Conservation (phyloP, 2,329 filamentous ascomycete species). For the Colletotrichum graminicola region DNA sequence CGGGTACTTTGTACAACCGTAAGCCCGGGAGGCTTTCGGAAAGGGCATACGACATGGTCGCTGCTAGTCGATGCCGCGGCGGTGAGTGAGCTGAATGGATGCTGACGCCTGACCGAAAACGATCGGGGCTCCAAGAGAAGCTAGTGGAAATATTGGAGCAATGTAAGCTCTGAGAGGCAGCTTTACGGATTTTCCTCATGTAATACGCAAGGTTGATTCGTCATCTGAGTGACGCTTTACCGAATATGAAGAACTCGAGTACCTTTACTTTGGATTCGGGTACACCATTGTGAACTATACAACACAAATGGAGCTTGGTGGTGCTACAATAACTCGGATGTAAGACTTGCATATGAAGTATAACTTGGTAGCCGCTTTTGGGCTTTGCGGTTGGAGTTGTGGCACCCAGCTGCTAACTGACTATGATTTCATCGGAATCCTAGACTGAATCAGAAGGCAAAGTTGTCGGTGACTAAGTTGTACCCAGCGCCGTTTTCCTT, state of each 20-base stretch:
- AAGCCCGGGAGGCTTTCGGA: background rate
- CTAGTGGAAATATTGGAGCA: too few relatives aligned
- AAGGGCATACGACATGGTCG: background rate
- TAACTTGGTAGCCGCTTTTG: background rate
- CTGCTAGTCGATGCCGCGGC: background rate
- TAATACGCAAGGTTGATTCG: background rate
- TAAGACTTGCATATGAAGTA: background rate
- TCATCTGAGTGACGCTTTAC: background rate
- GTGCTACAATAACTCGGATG: background rate
- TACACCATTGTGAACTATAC: background rate
- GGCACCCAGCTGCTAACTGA: background rate
- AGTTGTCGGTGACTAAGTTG: background rate
- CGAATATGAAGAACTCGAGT: background rate
- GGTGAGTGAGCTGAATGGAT: background rate
- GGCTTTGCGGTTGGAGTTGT: background rate
- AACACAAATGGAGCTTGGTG: background rate
- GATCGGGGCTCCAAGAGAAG: background rate
- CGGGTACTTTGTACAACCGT: background rate
- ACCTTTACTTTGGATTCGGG: too few relatives aligned
- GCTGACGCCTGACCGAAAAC: background rate
- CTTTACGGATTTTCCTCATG: background rate
- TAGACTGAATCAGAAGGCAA: background rate
- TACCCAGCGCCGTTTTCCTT: background rate
- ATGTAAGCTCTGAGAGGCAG: background rate
- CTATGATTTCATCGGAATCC: background rate